Base-by-base conservation (phyloP, 208 protist species). In the Herpetomonas tarakana region DNA sequence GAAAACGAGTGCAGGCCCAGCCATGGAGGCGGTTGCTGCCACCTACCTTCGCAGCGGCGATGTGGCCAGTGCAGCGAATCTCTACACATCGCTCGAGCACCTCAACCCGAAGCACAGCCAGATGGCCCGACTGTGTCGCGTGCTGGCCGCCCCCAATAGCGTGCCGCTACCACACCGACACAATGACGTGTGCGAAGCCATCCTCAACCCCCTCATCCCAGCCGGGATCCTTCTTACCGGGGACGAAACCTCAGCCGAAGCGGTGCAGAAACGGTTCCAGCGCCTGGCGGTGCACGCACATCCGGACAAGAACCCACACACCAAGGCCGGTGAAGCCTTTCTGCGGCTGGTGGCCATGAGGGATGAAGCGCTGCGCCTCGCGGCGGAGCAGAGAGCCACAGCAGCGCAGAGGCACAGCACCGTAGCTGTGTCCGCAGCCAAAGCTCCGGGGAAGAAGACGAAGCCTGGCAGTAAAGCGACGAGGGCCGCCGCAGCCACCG, bases 301-400 rank as follows among this genome's bases (percentile, higher is more conserved):
- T 49, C 89, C 89, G 0, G 89, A 95, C 70, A 95, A 95, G 58
- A 95, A 95, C 57, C 85, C 89, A 2, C 70, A 79, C 58, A 65
- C 73, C 1, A 62, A 50, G 27, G 89, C 89, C 16, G 81, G 73
- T 18, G 84, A 95, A 6, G 86, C 86, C 16, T 95, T 95, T 64
- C 71, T 81, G 18, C 77, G 86, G 2, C 76, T 95, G 14, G 70
- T 60, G 6, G 55, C 54, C 7, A 59, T 95, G 53, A 74, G 76
- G 29, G 73, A 84, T 27, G 55, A 64, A 21, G 83, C 86, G 16
- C 52, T 86, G 59, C 58, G 66, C 44, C 31, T 76, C 18, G 61
- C 68, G n/a, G 67, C 63, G 12, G 41, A 58, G 1, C 44, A 52
- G 4, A 61, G 52, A 0, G 35, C 31, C 25, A n/a, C 52, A 12